These are phyloP conservation scores for Phragmites australis DNA, from an alignment of 176 grass and related monocot genomes.

Conservation along the genomic window DNA sequence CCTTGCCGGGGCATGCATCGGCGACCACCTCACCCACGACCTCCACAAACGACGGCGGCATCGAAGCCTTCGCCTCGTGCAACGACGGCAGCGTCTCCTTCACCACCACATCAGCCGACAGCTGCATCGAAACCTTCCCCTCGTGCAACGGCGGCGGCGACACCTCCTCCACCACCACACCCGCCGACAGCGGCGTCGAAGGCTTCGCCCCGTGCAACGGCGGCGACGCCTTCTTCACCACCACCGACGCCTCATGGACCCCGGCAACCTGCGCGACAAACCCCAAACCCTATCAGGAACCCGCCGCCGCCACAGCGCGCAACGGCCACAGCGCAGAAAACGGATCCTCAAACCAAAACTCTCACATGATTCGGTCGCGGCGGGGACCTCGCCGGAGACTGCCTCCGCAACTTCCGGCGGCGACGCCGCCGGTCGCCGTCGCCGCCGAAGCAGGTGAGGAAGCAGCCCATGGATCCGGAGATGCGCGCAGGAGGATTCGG, in stretches of 20 bases:
- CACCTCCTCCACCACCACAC: constrained; percentile 7
- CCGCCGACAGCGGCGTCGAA: background rate
- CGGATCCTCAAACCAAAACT: background rate
- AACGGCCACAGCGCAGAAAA: background rate
- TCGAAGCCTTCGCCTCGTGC: background rate
- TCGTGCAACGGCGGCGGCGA: background rate
- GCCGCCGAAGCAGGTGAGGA: constrained; percentile 82
- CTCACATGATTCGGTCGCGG: constrained; percentile 42
- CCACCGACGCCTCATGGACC: constrained; percentile 3
- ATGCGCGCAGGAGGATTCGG: background rate
- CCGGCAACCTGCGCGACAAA: constrained; percentile 29
- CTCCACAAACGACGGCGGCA: background rate
- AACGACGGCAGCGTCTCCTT: constrained; percentile 4
- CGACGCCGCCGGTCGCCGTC: constrained; percentile 24
- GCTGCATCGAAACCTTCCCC: background rate
- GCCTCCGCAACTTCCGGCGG: constrained; percentile 18
- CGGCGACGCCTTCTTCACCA: constrained; percentile 27
- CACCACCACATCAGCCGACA: background rate
- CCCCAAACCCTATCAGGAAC: constrained; percentile 18
- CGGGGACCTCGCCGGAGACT: constrained; percentile 15
- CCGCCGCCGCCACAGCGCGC: background rate
- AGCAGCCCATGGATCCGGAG: constrained; percentile 78
- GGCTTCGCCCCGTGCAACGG: background rate
- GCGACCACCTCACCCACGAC: background rate
- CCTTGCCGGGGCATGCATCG: background rate